Percentiles rank a stretch among this genome's conserved stretches.
Evolutionary conservation across 1,284 basidiomycete genomes (phyloP).

Genomic region (Ustanciosporium gigantosporum): DNA sequence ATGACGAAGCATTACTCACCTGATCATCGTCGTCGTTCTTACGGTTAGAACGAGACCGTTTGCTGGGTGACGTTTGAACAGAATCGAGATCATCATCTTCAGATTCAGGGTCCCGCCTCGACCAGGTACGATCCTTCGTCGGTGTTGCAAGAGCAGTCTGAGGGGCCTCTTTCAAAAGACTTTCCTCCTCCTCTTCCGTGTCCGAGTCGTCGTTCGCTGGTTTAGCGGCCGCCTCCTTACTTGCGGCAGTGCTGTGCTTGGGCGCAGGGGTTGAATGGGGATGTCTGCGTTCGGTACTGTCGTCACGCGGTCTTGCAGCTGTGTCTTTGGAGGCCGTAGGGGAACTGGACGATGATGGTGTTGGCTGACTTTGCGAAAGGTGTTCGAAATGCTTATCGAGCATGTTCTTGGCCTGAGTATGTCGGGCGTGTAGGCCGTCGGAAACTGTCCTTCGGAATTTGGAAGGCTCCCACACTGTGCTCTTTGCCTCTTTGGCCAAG

Average conservation of each 20-base stretch:
- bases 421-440: constrained; percentile 14
- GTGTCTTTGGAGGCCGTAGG: no score
- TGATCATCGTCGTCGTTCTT: constrained; percentile 6
- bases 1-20: constrained; percentile 1
- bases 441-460: constrained; percentile 21
- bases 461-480: constrained; percentile 25
- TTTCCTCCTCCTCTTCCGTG: no score
- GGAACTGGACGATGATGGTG: background rate
- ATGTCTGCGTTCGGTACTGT: no score
- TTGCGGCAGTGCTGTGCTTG: no score
- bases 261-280: no score
- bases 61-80: background rate
- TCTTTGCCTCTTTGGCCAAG: constrained; percentile 13
- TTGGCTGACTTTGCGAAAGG: constrained; percentile 23
- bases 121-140: no score
- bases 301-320: no score
- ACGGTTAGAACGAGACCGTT: background rate
- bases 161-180: no score
- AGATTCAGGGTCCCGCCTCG: no score
- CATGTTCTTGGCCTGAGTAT: constrained; percentile 26
- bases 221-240: no score
- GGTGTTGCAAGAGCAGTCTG: no score
- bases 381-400: constrained; percentile 24
- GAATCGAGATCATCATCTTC: background rate
- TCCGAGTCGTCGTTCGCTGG: no score